A percentile compares a stretch with the other conserved stretches of the same genome.
Conservation (phyloP, 2,329 filamentous ascomycete genomes). For the Hypoxylon sp. region DNA sequence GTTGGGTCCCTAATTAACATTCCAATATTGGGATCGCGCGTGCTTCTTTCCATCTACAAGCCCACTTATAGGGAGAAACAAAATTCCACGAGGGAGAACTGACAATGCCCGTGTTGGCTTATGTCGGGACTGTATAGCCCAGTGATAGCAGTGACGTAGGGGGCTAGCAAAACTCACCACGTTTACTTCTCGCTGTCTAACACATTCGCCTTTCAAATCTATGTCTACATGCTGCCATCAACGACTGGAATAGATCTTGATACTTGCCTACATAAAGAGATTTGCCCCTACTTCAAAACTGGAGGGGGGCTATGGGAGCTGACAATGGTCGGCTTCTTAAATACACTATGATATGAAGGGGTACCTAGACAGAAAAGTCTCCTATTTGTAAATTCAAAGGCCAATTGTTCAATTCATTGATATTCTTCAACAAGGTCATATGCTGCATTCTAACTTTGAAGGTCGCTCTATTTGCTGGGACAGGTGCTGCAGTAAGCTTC, state of each 20-base stretch:
- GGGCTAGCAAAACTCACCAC: constrained; percentile 18
- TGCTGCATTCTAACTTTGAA: not conserved
- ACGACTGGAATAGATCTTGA: not conserved
- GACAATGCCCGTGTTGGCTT: not conserved
- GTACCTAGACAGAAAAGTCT: not conserved
- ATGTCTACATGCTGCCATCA: not conserved
- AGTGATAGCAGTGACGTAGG: constrained; percentile 26
- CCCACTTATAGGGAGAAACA: constrained; percentile 35
- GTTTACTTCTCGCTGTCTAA: constrained; percentile 5
- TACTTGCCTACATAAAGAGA: not conserved
- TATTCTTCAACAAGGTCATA: not conserved
- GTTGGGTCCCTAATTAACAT: constrained; percentile 37
- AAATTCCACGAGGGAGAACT: constrained; percentile 20
- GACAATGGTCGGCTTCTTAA: not conserved
- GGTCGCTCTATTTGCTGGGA: not conserved
- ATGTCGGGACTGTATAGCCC: not conserved
- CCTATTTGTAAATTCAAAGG: not conserved
- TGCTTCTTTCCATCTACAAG: constrained; percentile 24
- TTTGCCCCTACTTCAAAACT: not conserved
- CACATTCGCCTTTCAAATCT: not conserved
- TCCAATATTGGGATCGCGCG: constrained; percentile 22
- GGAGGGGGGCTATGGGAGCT: not conserved
- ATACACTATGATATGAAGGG: not conserved
- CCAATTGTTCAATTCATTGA: not conserved
- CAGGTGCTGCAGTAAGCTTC: constrained; percentile 9